Evolutionary conservation across 495 filamentous ascomycete genomes (phyloP).

Genomic region (Schizothecium vesticola): DNA sequence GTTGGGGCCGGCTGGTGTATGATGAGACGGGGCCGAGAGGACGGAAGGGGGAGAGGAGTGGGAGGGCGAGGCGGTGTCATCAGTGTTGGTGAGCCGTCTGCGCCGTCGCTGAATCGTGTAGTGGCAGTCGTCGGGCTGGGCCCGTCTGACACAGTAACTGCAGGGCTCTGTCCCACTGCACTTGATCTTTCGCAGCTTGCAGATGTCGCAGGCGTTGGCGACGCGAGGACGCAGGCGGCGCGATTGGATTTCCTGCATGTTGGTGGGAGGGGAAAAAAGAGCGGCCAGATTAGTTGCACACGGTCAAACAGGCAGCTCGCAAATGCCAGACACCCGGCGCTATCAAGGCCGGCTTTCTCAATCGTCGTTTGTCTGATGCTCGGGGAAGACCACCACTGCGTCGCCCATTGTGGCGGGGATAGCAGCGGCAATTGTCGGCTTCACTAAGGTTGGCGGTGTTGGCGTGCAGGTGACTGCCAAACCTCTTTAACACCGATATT

Average conservation of each 20-base stretch:
- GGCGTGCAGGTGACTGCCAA: background rate
- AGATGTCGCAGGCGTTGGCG: constrained; percentile 41
- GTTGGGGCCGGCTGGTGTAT: background rate
- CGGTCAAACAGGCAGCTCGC: background rate
- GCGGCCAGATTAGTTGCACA: background rate
- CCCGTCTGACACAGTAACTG: constrained; percentile 27
- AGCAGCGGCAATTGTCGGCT: background rate
- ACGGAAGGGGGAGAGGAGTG: background rate
- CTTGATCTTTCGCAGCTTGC: constrained; percentile 42
- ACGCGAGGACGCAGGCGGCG: constrained; percentile 28
- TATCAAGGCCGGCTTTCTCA: background rate
- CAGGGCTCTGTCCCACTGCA: constrained; percentile 36
- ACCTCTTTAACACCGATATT: background rate
- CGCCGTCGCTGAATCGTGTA: constrained; percentile 23
- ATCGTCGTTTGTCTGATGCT: background rate
- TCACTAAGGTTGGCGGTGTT: background rate
- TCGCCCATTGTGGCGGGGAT: background rate
- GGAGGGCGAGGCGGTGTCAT: background rate
- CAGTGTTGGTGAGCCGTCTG: constrained; percentile 2
- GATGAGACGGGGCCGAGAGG: background rate
- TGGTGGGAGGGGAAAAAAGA: background rate
- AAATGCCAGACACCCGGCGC: background rate
- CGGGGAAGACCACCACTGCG: too few relatives aligned
- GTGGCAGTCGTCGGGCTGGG: constrained; percentile 23
- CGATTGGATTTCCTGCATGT: constrained; percentile 20